Evolutionary conservation across 1,284 basidiomycete species (phyloP).

Genomic region (Stereum hirsutum): DNA sequence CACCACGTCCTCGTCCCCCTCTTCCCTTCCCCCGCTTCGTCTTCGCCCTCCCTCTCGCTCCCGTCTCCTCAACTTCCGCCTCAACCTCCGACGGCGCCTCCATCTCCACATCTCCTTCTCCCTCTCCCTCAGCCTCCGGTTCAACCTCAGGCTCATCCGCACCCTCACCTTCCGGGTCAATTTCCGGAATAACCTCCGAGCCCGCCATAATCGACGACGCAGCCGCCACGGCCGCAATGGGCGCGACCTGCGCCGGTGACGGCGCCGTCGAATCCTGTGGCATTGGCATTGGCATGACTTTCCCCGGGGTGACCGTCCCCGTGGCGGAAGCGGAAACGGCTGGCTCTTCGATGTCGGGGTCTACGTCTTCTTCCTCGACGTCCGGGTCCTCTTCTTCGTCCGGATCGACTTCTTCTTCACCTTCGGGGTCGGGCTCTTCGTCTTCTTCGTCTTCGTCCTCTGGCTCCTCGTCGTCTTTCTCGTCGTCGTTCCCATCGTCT

Average conservation of each 20-base stretch:
- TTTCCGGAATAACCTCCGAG: slow-evolving; percentile 23
- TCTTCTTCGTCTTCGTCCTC: slow-evolving; percentile 20
- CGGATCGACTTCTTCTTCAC: slow-evolving; percentile 25
- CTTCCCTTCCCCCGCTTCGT: no score
- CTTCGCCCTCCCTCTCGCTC: no score
- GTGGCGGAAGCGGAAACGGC: slow-evolving; percentile 2
- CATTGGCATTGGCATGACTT: slow-evolving; percentile 20
- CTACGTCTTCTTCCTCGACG: slow-evolving; percentile 7
- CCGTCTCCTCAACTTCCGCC: no score
- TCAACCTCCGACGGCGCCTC: no score
- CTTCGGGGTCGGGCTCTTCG: slow-evolving; percentile 19
- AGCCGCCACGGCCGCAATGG: slow-evolving; percentile 31
- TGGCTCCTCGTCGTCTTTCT: slow-evolving; percentile 20
- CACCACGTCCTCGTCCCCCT: no score
- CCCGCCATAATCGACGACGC: slow-evolving; percentile 44
- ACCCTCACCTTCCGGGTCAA: background rate
- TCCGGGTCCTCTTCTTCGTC: slow-evolving; percentile 13
- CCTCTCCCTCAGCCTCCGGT: slow-evolving; percentile 16
- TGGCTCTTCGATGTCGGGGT: background rate
- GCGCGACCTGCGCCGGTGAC: slow-evolving; percentile 27
- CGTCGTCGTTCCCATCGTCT: slow-evolving; percentile 9
- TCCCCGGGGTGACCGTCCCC: slow-evolving; percentile 6
- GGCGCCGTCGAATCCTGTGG: slow-evolving; percentile 30
- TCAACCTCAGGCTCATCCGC: slow-evolving; percentile 11
- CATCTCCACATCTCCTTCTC: slow-evolving; percentile 13